phyloP scores from a whole-genome alignment of 441 rosid species.

The Cnidoscolus chayamansa region DNA sequence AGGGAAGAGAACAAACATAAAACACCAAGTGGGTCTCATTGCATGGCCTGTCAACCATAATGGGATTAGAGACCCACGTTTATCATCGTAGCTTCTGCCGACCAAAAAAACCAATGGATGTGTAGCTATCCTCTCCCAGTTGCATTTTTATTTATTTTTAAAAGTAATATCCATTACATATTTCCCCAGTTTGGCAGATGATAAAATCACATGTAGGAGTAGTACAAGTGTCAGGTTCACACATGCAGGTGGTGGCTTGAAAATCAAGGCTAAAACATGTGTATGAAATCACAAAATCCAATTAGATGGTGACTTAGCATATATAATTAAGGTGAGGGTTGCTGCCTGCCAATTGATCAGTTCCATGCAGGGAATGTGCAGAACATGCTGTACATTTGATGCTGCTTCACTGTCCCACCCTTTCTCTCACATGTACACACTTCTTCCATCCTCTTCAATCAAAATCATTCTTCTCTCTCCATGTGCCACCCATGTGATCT shows the following conservation, averaged over 20 bases:
- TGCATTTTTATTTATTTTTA: conserved; percentile 1
- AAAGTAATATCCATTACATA: neutral
- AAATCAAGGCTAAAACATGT: conserved; percentile 8
- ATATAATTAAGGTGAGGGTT: neutral
- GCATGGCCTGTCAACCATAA: conserved; percentile 18
- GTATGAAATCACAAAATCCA: neutral
- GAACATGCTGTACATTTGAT: conserved; percentile 48
- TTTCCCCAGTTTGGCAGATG: neutral
- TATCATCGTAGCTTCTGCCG: conserved; percentile 22
- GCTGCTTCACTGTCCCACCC: conserved; percentile 47
- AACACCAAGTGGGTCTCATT: conserved; percentile 31
- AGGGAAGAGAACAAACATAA: conserved; percentile 17
- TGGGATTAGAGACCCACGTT: conserved; percentile 21
- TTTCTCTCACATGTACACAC: conserved; percentile 39
- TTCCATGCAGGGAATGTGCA: conserved; percentile 56
- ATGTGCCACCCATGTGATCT: conserved; percentile 38
- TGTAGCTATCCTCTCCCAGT: conserved; percentile 30
- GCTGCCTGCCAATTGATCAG: conserved; percentile 19
- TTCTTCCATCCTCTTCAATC: neutral
- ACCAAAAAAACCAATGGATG: conserved; percentile 36
- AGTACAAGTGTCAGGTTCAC: conserved; percentile 13
- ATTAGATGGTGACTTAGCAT: neutral
- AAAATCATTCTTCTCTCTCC: conserved; percentile 7
- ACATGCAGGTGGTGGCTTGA: conserved; percentile 7
- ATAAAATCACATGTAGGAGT: neutral